Percentiles rank a stretch among this genome's conserved stretches.
phyloP scores from a whole-genome alignment of 257 asterid genomes.

The Oldenlandia corymbosa region DNA sequence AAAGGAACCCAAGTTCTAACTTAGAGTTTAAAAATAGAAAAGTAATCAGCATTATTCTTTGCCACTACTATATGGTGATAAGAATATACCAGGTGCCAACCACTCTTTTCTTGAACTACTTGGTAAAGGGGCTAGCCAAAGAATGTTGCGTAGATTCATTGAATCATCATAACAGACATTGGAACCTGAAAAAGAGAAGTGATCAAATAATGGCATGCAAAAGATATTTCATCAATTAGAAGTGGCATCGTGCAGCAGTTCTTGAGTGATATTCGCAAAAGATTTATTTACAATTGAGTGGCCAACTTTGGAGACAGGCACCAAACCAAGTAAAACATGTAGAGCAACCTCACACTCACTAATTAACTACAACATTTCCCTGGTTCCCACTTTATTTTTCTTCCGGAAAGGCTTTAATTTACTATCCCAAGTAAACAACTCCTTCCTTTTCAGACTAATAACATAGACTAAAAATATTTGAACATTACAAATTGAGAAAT shows the following conservation, averaged over 20 bases:
- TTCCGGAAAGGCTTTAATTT: not conserved
- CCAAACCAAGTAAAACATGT: not conserved
- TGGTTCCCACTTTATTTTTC: not conserved
- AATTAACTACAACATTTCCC: not conserved
- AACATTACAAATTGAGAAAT: not conserved
- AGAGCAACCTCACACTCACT: not conserved
- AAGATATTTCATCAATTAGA: not conserved
- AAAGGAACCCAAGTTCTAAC: not conserved
- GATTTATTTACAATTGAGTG: too few species aligned
- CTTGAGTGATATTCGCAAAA: too few species aligned
- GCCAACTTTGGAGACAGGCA: not conserved
- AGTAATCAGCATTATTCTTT: not conserved
- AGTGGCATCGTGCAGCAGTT: not conserved
- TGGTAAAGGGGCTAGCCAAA: slow-evolving; percentile 96
- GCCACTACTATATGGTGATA: not conserved
- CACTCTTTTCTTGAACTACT: slow-evolving; percentile 49
- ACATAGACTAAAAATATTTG: not conserved
- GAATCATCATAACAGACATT: slow-evolving; percentile 63
- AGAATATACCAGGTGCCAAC: slow-evolving; percentile 74
- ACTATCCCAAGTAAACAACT: too few species aligned
- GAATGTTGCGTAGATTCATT: slow-evolving; percentile 82
- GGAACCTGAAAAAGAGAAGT: slow-evolving; percentile 53
- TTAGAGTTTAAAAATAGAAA: not conserved
- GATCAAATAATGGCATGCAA: not conserved
- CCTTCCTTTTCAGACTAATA: not conserved